Evolutionary conservation across 2,329 filamentous ascomycete genomes (phyloP), one percentile per base, ranked within the genome.

Genomic region (Colletotrichum tofieldiae): DNA sequence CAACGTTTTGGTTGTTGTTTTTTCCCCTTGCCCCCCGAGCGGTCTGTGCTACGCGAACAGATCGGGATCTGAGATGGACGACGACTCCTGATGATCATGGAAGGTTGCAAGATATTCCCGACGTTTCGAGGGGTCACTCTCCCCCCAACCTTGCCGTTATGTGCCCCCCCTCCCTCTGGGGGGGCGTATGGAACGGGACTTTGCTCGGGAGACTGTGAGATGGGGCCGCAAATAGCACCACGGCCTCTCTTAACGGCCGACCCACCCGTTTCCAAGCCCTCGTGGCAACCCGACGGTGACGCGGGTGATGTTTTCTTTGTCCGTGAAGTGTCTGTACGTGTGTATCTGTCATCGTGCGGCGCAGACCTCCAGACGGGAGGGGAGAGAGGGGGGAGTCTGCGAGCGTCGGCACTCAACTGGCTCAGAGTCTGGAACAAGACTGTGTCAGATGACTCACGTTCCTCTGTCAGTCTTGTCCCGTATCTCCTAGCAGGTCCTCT

Each of bases 401-500:
- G 59, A 23, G 29, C 32, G 52, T 45, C 29, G 51, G 49, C 14
- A 32, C 16, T 18, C 16, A 35, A 56, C 56, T 63, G 58, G 56
- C 35, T 47, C 51, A 49, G 39, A 51, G 41, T 43, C 52, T 69
- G 69, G 65, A 64, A 59, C 65, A 69, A 54, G 41, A 39, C 23
- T 32, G 62, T 43, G 68, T 64, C 65, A 69, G 54, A 69, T 72
- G 65, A 72, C 59, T 69, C 59, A 29, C 59, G 32, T 37, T n/a
- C 16, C n/a, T 39, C 23, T 29, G 29, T 35, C 52, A 51, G 23
- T 37, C 32, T 58, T 41, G 26, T 16, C 26, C 23, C n/a, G 3
- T 64, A 9, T 41, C n/a, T 18, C 32, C 9, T 23, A 12, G n/a
- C 29, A 9, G 47, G 23, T 47, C 16, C 9, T 35, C 29, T 23